Conservation (phyloP, 345 rosid species). For the Nephelium lappaceum region DNA sequence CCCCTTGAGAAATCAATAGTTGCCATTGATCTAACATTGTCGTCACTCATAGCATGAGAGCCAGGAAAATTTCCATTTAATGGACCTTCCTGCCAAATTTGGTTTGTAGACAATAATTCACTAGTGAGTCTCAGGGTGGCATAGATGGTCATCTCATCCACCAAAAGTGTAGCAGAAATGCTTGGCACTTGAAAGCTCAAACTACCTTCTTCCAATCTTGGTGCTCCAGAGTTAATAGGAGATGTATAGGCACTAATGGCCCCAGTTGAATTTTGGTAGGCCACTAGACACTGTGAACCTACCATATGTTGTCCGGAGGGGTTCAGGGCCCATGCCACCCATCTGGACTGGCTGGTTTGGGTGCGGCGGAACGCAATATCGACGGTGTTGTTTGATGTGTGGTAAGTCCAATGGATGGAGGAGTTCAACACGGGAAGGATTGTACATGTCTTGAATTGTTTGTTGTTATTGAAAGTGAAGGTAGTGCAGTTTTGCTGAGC, state of each 20-base stretch:
- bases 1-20: slow-evolving; percentile 54
- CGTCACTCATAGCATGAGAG: background rate
- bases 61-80: slow-evolving; percentile 13
- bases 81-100: slow-evolving; percentile 78
- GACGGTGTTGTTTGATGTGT: slow-evolving; percentile 37
- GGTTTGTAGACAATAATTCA: slow-evolving; percentile 34
- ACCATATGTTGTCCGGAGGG: slow-evolving; percentile 40
- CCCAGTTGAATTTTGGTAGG: slow-evolving; percentile 38
- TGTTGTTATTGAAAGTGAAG: slow-evolving; percentile 41
- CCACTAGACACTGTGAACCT: slow-evolving; percentile 71
- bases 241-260: slow-evolving; percentile 43
- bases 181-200: slow-evolving; percentile 54
- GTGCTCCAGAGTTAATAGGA: background rate
- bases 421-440: slow-evolving; percentile 51
- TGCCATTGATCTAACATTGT: slow-evolving; percentile 33
- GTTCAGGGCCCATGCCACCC: slow-evolving; percentile 81
- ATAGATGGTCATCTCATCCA: slow-evolving; percentile 54
- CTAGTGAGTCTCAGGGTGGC: slow-evolving; percentile 56
- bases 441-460: slow-evolving; percentile 32
- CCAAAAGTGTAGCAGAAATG: slow-evolving; percentile 32
- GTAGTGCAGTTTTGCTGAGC: slow-evolving; percentile 42
- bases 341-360: slow-evolving; percentile 36
- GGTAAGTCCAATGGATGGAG: slow-evolving; percentile 68
- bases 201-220: background rate
- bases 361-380: slow-evolving; percentile 64